Percentiles rank a stretch among this genome's conserved stretches.
Evolutionary conservation across 2,329 filamentous ascomycete genomes (phyloP).

Genomic region (Xylaria sp.): DNA sequence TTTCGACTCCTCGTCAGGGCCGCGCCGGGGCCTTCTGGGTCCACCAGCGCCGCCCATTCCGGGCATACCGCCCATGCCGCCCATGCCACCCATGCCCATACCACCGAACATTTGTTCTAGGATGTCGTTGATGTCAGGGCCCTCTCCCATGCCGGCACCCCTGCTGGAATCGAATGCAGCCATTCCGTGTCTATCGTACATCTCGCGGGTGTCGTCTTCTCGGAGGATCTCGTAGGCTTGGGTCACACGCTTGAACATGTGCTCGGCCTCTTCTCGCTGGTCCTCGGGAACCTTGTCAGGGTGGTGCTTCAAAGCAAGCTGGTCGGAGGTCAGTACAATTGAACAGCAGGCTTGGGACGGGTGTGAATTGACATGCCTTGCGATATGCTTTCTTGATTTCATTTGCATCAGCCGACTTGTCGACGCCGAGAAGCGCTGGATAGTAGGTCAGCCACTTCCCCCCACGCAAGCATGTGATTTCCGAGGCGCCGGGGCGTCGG

Average conservation of each 20-base stretch:
- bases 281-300: slow-evolving; percentile 95
- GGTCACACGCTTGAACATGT: slow-evolving; percentile 91
- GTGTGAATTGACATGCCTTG: slow-evolving; percentile 69
- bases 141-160: slow-evolving; percentile 72
- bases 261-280: slow-evolving; percentile 84
- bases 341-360: slow-evolving; percentile 1
- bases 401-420: slow-evolving; percentile 75
- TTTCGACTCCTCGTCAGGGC: slow-evolving; percentile 86
- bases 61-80: slow-evolving; percentile 53
- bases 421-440: slow-evolving; percentile 81
- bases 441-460: slow-evolving; percentile 22
- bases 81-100: slow-evolving; percentile 53
- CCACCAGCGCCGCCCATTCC: slow-evolving; percentile 58
- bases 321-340: slow-evolving; percentile 30
- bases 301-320: slow-evolving; percentile 89
- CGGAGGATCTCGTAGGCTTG: slow-evolving; percentile 98
- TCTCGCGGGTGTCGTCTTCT: slow-evolving; percentile 90
- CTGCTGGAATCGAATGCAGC: slow-evolving; percentile 86
- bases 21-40: slow-evolving; percentile 73
- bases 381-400: slow-evolving; percentile 97
- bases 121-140: slow-evolving; percentile 90
- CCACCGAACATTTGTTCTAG: slow-evolving; percentile 87
- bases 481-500: not conserved
- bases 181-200: slow-evolving; percentile 97
- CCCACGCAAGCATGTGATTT: not conserved